Evolutionary conservation across 495 filamentous ascomycete species (phyloP).

Genomic region (Sporormia fimetaria): DNA sequence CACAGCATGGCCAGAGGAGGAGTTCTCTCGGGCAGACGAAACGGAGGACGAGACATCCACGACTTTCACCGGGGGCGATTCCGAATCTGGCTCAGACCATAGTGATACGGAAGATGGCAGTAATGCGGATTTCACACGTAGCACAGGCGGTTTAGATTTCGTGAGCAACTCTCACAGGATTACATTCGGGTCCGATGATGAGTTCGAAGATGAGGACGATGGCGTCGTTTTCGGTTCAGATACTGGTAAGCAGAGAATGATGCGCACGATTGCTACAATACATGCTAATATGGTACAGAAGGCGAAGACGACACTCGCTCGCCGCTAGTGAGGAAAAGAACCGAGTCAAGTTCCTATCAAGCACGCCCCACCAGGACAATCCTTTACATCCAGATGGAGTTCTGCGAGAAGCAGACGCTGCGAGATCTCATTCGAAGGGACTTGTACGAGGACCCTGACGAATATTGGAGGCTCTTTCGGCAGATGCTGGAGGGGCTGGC

Average conservation of each 20-base stretch:
- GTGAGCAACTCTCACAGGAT: conserved; percentile 76
- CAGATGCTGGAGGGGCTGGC: conserved; percentile 84
- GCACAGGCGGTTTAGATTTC: conserved; percentile 77
- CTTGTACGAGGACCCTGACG: conserved; percentile 56
- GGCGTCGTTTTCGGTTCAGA: conserved; percentile 20
- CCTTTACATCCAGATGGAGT: conserved; percentile 91
- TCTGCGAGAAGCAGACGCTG: conserved; percentile 89
- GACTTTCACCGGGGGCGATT: conserved; percentile 12
- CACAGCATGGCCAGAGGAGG: conserved; percentile 85
- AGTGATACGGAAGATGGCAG: conserved; percentile 28
- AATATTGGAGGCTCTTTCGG: conserved; percentile 80
- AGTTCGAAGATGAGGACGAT: conserved; percentile 39
- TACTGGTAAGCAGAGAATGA: conserved; percentile 11
- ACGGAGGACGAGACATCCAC: conserved; percentile 42
- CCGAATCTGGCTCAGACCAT: conserved; percentile 8
- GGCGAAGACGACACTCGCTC: conserved; percentile 11
- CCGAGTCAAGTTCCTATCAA: conserved; percentile 19
- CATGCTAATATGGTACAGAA: background rate
- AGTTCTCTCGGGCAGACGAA: conserved; percentile 34
- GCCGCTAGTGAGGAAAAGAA: conserved; percentile 16
- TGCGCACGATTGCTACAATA: too few species aligned
- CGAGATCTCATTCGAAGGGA: conserved; percentile 79
- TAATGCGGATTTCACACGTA: conserved; percentile 50
- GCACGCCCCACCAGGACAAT: conserved; percentile 41
- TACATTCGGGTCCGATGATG: conserved; percentile 65